Evolutionary conservation across 2,329 filamentous ascomycete species (phyloP).

Genomic region (Dactylellina leptospora): DNA sequence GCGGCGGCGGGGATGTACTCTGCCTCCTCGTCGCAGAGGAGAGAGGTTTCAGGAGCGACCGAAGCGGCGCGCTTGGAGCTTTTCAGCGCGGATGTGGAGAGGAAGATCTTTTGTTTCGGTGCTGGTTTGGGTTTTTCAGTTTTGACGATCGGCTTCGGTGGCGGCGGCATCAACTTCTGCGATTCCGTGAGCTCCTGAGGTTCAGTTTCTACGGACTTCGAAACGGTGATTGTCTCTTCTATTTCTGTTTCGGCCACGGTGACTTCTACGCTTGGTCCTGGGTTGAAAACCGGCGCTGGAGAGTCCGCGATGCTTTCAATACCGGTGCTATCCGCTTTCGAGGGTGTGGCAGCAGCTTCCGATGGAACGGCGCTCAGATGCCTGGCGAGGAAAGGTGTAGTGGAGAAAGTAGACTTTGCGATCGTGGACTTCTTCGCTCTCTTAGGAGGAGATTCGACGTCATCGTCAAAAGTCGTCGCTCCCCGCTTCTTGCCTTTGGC

Average conservation of each 20-base stretch:
- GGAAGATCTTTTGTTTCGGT: constrained; percentile 63
- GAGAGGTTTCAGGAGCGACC: constrained; percentile 41
- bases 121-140: constrained; percentile 60
- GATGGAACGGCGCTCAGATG: constrained; percentile 69
- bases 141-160: constrained; percentile 35
- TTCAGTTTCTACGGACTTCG: constrained; percentile 38
- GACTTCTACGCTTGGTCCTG: constrained; percentile 5
- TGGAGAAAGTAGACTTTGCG: constrained; percentile 91
- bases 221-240: constrained; percentile 43
- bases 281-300: constrained; percentile 20
- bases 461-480: constrained; percentile 52
- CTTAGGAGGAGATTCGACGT: constrained; percentile 54
- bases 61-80: constrained; percentile 61
- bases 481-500: constrained; percentile 52
- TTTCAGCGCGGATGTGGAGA: constrained; percentile 64
- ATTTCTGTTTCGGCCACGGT: constrained; percentile 44
- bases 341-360: constrained; percentile 54
- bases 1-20: constrained; percentile 59
- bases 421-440: constrained; percentile 65
- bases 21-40: constrained; percentile 60
- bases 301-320: constrained; percentile 27
- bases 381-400: constrained; percentile 90
- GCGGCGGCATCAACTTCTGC: constrained; percentile 55
- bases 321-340: constrained; percentile 18
- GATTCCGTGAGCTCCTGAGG: constrained; percentile 44